Evolutionary conservation across 2,329 filamentous ascomycete genomes (phyloP).

Genomic region (Aspergillus vadensis): DNA sequence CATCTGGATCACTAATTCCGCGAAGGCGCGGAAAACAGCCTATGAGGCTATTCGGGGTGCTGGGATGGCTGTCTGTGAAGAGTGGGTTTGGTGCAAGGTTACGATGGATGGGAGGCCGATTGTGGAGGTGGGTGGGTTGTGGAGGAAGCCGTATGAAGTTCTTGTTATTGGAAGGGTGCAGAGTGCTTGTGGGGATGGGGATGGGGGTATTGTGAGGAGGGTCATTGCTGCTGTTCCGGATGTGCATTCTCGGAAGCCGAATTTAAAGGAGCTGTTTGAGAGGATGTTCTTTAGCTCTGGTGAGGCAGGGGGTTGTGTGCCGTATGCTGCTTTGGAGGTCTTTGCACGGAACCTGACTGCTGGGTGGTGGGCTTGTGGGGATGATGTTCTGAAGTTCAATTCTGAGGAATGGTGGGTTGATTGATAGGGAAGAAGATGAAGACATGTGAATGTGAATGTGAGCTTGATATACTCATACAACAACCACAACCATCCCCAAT

Average conservation of each 20-base stretch:
- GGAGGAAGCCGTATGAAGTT: conserved; percentile 65
- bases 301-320: conserved; percentile 4
- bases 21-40: conserved; percentile 51
- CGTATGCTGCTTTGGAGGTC: conserved; percentile 59
- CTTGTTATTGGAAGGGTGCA: conserved; percentile 49
- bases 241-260: conserved; percentile 66
- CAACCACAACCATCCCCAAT: neutral
- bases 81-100: conserved; percentile 67
- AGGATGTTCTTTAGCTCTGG: conserved; percentile 40
- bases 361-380: conserved; percentile 64
- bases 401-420: conserved; percentile 54
- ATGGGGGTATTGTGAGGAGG: conserved; percentile 43
- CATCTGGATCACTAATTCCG: conserved; percentile 65
- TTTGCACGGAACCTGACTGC: conserved; percentile 62
- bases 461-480: neutral
- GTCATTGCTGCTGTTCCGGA: conserved; percentile 63
- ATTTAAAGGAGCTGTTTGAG: conserved; percentile 58
- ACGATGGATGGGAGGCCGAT: conserved; percentile 57
- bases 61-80: conserved; percentile 56
- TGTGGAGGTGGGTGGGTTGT: conserved; percentile 53
- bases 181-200: no score
- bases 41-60: conserved; percentile 47
- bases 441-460: neutral
- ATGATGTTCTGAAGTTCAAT: conserved; percentile 65
- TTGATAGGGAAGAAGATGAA: neutral